A percentile compares a stretch with the other conserved stretches of the same genome.
phyloP scores from a whole-genome alignment of 2,329 filamentous ascomycete genomes.

The Paradendryphiella salina region DNA sequence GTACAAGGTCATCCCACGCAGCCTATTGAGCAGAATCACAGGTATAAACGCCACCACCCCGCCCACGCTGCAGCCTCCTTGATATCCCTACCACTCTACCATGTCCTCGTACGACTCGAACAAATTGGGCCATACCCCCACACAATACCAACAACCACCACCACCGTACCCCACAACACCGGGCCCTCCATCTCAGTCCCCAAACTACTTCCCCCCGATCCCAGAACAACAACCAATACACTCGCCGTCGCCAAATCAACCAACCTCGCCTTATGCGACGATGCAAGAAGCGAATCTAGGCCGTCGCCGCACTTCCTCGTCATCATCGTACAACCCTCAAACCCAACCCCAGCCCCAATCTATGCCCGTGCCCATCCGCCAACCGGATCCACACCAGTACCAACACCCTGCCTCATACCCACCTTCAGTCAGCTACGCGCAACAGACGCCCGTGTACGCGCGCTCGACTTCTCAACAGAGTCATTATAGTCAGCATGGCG shows the following conservation, averaged over 20 bases:
- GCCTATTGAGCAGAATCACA: not conserved
- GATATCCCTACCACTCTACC: not conserved
- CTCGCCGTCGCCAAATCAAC: conserved; percentile 5
- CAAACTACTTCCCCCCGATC: conserved; percentile 11
- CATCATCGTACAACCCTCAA: conserved; percentile 4
- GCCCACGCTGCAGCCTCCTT: not conserved
- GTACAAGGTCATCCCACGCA: not conserved
- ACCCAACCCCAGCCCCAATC: not conserved
- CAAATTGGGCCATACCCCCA: conserved; percentile 19
- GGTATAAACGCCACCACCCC: conserved; percentile 4
- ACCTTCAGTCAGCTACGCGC: conserved; percentile 6
- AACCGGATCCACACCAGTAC: not conserved
- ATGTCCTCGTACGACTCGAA: conserved; percentile 32
- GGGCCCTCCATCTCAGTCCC: conserved; percentile 1
- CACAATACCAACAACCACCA: conserved; percentile 15
- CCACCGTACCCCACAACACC: conserved; percentile 24
- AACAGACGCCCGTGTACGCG: conserved; percentile 3
- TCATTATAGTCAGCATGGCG: conserved; percentile 1
- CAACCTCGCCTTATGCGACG: not conserved
- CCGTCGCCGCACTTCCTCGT: conserved; percentile 11
- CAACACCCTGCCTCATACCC: conserved; percentile 4
- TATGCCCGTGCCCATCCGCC: conserved; percentile 8
- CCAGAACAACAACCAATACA: conserved; percentile 16
- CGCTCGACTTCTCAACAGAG: conserved; percentile 11
- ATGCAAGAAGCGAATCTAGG: conserved; percentile 1